Evolutionary conservation across 306 rosid species (phyloP), one percentile per base, ranked within the genome.

Genomic region (Vigna mungo): DNA sequence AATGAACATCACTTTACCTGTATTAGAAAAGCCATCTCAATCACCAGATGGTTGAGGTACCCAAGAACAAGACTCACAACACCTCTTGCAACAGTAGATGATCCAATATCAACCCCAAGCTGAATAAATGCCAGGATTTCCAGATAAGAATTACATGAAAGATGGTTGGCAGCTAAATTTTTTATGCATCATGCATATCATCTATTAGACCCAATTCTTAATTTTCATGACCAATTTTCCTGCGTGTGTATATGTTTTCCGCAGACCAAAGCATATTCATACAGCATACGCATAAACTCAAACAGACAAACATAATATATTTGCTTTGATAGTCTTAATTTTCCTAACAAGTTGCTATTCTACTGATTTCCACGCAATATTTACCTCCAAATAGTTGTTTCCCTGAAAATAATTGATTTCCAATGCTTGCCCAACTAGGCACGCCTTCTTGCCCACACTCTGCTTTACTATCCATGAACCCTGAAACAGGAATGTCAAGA

Each of bases 381-480:
- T 86, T 83, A 89, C 99, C 93, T 95, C 99, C 56, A 95, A 72
- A 86, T 95, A 95, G 89, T 95, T 95, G 54, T 74, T 90, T 73
- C 97, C 99, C 20, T 82, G 93, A 72, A 85, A 89, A 86, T 95
- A 92, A 64, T 85, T 85, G 52, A 87, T 78, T 82, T 90, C 92
- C 51, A 95, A 90, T 6, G 94, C 91, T 79, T 95, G 97, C 62
- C 97, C 96, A n/a, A 95, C 17, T 77, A 95, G 85, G 87, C 99
- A 95, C 1, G 99, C 96, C 82, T 92, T 92, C 90, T 92, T 95
- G 11, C 97, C 99, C 71, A 95, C 99, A 78, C 97, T 92, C 78
- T 92, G 99, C 84, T 95, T 95, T 48, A 90, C 99, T 79, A 95
- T 95, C 99, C 99, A 95, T 62, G 97, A 92, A 78, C 99, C 99